phyloP scores from a whole-genome alignment of 106 monocot species.

The Phalaenopsis aphrodite region DNA sequence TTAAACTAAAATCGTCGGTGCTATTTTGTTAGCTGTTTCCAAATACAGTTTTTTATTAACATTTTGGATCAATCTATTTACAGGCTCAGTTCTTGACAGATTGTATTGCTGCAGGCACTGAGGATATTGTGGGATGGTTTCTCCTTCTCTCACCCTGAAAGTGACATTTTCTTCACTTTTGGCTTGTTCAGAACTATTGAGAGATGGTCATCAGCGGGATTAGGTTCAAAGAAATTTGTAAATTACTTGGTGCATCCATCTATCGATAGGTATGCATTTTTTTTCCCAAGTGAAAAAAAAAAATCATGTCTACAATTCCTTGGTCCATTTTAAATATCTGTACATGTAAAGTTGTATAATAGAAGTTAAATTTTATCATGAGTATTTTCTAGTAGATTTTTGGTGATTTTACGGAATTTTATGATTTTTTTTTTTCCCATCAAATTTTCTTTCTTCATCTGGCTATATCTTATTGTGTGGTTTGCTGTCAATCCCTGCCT shows the following conservation, averaged over 20 bases:
- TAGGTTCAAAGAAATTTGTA: slow-evolving; percentile 2
- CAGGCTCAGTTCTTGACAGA: not conserved
- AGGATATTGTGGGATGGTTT: not conserved
- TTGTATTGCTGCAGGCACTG: not conserved
- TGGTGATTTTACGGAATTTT: not conserved
- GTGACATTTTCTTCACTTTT: not conserved
- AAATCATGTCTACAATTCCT: not conserved
- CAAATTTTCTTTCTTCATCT: not conserved
- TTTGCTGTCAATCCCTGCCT: not conserved
- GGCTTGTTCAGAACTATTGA: not conserved
- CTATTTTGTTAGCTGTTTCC: not conserved
- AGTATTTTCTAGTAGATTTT: not conserved
- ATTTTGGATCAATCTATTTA: not conserved
- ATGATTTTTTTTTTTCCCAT: not conserved
- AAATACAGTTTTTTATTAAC: not conserved
- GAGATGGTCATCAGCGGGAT: slow-evolving; percentile 2
- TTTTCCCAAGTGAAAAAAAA: not conserved
- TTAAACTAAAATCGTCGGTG: not conserved
- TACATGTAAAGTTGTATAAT: slow-evolving; percentile 1
- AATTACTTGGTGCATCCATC: slow-evolving; percentile 2
- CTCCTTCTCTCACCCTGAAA: not conserved
- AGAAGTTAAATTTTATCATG: not conserved
- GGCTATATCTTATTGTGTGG: not conserved
- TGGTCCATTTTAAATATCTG: not conserved
- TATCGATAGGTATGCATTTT: not conserved